phyloP scores from a whole-genome alignment of 768 basidiomycete genomes.

The Collybiopsis confluens region DNA sequence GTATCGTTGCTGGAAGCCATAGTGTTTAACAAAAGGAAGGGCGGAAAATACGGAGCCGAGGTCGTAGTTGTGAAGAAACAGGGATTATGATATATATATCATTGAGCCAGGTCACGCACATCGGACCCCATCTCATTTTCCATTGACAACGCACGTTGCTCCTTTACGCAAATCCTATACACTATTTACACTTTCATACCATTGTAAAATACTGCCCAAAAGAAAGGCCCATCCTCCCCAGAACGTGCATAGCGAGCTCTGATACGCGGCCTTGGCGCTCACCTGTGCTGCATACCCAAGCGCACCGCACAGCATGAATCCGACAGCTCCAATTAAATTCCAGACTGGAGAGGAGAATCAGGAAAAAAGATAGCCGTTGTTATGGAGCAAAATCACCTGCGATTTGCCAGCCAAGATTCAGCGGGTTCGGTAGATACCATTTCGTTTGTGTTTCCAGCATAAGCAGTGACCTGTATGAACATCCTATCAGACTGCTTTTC shows the following conservation, averaged over 20 bases:
- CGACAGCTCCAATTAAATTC: constrained; percentile 57
- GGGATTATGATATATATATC: too few species aligned
- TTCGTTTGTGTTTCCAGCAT: constrained; percentile 52
- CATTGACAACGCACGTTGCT: neutral
- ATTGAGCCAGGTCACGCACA: neutral
- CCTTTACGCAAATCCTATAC: constrained; percentile 3
- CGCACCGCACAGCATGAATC: constrained; percentile 56
- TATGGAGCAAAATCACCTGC: constrained; percentile 27
- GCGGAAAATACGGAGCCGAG: neutral
- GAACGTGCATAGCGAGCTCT: constrained; percentile 51
- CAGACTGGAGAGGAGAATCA: constrained; percentile 31
- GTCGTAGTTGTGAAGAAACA: constrained; percentile 2
- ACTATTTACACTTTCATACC: constrained; percentile 46
- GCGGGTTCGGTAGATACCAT: constrained; percentile 47
- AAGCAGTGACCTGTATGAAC: constrained; percentile 27
- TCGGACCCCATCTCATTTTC: neutral
- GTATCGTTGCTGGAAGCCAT: constrained; percentile 7
- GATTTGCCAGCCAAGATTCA: constrained; percentile 53
- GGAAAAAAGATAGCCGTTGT: neutral
- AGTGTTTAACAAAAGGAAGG: neutral
- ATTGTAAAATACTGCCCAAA: constrained; percentile 51
- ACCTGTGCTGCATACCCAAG: constrained; percentile 40
- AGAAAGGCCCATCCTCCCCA: constrained; percentile 64
- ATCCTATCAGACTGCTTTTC: neutral
- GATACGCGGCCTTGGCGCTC: constrained; percentile 36